A percentile compares a stretch with the other conserved stretches of the same genome.
phyloP scores from a whole-genome alignment of 805 yeast species.

The Yueomyces sp. region DNA sequence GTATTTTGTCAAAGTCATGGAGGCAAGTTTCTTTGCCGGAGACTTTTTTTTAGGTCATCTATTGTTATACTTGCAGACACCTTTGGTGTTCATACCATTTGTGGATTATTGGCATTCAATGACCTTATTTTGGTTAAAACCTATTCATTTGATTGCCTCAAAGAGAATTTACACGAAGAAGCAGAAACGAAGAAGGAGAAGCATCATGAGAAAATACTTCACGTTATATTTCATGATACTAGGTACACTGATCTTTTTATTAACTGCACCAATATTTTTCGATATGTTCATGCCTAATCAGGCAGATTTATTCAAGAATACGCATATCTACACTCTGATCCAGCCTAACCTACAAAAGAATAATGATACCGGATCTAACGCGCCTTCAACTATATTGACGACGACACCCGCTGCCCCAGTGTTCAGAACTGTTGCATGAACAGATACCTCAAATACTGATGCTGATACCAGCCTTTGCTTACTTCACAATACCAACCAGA shows the following conservation, averaged over 20 bases:
- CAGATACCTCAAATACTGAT: too few relatives aligned
- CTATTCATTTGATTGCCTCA: slow-evolving; percentile 27
- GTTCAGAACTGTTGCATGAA: slow-evolving; percentile 22
- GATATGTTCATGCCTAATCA: slow-evolving; percentile 18
- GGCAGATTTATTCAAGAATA: slow-evolving; percentile 9
- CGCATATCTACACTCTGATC: slow-evolving; percentile 28
- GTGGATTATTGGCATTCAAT: slow-evolving; percentile 55
- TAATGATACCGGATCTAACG: slow-evolving; percentile 51
- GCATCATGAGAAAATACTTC: slow-evolving; percentile 32
- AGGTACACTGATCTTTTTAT: slow-evolving; percentile 24
- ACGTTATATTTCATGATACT: slow-evolving; percentile 30
- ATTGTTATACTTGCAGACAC: slow-evolving; percentile 44
- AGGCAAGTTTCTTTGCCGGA: slow-evolving; percentile 53
- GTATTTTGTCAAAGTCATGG: slow-evolving; percentile 46
- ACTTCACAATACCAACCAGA: too few relatives aligned
- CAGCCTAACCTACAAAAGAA: slow-evolving; percentile 51
- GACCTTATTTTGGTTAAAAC: slow-evolving; percentile 55
- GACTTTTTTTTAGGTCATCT: slow-evolving; percentile 51
- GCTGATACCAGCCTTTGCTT: too few relatives aligned
- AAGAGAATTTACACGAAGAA: slow-evolving; percentile 27
- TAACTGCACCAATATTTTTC: slow-evolving; percentile 35
- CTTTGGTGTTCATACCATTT: slow-evolving; percentile 48
- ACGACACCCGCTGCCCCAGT: slow-evolving; percentile 25
- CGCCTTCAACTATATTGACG: slow-evolving; percentile 33
- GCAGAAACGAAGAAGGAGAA: slow-evolving; percentile 27